Evolutionary conservation across 208 protist genomes (phyloP).

Genomic region (Porcisia deanei): DNA sequence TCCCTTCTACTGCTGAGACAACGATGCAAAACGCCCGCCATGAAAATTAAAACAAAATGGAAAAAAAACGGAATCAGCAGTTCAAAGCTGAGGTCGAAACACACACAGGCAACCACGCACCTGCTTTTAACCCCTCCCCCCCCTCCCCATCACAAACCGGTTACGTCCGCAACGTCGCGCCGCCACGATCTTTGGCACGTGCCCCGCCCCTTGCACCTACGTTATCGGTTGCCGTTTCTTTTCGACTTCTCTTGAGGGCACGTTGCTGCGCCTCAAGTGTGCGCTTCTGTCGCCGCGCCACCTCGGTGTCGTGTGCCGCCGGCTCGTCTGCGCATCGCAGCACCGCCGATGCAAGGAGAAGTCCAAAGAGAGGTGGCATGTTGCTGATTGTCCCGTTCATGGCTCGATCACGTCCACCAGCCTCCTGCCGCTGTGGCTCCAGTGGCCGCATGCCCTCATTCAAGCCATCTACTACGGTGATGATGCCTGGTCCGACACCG

Average conservation of each 20-base stretch:
- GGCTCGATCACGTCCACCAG: conserved; percentile 68
- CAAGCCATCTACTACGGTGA: conserved; percentile 71
- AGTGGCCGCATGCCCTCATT: conserved; percentile 63
- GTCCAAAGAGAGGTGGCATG: conserved; percentile 88
- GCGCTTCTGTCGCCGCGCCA: conserved; percentile 36
- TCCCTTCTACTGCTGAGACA: no score
- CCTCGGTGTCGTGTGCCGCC: conserved; percentile 44
- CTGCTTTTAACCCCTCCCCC: background rate
- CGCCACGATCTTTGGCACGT: background rate
- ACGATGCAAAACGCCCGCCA: background rate
- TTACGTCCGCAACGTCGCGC: background rate
- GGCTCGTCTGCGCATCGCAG: conserved; percentile 69
- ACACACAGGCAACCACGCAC: background rate
- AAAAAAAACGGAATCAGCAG: background rate
- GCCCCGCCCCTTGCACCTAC: background rate
- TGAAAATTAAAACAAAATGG: background rate
- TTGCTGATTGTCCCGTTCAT: conserved; percentile 92
- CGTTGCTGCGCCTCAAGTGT: conserved; percentile 29
- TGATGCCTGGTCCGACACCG: conserved; percentile 48
- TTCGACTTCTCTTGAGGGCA: conserved; percentile 19
- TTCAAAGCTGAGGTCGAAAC: no score
- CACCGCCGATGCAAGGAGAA: conserved; percentile 77
- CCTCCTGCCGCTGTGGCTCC: conserved; percentile 77
- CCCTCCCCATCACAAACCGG: background rate
- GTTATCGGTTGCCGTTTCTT: conserved; percentile 28